Percentiles rank a stretch among this genome's conserved stretches.
phyloP scores from a whole-genome alignment of 2,329 filamentous ascomycete genomes.

The Fusarium sp. region DNA sequence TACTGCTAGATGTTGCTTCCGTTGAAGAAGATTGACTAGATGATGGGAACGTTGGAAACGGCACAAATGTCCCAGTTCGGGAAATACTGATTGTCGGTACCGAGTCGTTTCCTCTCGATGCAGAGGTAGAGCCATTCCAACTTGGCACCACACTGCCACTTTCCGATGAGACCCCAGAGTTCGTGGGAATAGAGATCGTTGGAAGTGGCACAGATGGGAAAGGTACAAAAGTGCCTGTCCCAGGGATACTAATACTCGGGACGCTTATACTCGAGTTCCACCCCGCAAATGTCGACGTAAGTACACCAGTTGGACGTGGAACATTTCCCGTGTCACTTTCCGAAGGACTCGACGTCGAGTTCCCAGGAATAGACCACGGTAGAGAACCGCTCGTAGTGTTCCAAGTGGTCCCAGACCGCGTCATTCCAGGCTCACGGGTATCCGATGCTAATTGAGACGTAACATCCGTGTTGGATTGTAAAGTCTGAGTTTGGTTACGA shows the following conservation, averaged over 20 bases:
- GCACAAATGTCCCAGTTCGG: conserved; percentile 7
- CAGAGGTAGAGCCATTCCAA: conserved; percentile 16
- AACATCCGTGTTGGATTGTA: neutral
- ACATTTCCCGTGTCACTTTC: conserved; percentile 17
- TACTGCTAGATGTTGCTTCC: neutral
- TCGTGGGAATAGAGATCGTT: neutral
- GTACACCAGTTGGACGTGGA: conserved; percentile 14
- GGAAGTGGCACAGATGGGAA: conserved; percentile 5
- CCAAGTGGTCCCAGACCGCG: neutral
- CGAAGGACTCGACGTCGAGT: conserved; percentile 20
- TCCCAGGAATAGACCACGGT: conserved; percentile 28
- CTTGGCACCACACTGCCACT: conserved; percentile 1
- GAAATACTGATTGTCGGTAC: conserved; percentile 15
- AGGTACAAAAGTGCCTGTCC: conserved; percentile 3
- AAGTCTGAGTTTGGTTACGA: conserved; percentile 16
- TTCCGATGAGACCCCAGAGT: neutral
- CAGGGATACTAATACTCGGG: conserved; percentile 6
- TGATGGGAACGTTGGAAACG: neutral
- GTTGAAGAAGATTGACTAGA: neutral
- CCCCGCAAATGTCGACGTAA: conserved; percentile 8
- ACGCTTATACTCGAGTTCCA: conserved; percentile 38
- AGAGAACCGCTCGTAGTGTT: conserved; percentile 19
- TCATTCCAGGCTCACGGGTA: conserved; percentile 17
- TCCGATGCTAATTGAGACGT: conserved; percentile 2
- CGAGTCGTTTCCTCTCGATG: neutral